Conservation (phyloP, 352 stramenopile species). For the Globisporangium paddicum region DNA sequence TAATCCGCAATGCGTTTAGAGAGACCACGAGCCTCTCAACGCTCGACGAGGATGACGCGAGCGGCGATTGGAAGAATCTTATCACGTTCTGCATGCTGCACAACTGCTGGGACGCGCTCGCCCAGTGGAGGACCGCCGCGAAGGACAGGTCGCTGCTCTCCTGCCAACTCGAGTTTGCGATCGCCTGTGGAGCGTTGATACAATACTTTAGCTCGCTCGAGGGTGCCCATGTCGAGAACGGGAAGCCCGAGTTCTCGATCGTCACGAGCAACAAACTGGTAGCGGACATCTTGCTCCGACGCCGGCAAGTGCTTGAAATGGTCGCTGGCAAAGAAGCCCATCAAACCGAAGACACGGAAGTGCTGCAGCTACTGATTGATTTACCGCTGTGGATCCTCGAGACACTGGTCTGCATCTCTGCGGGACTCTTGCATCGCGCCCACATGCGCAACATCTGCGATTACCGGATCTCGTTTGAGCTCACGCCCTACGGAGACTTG, state of each 20-base stretch:
- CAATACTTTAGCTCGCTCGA: constrained; percentile 42
- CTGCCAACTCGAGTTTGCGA: constrained; percentile 40
- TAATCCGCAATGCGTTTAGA: constrained; percentile 26
- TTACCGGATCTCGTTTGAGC: constrained; percentile 75
- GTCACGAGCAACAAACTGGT: constrained; percentile 38
- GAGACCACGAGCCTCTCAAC: background rate
- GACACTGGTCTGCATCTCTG: constrained; percentile 56
- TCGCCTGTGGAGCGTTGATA: constrained; percentile 34
- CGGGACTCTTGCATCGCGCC: constrained; percentile 63
- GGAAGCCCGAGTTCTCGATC: constrained; percentile 6
- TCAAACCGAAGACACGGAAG: constrained; percentile 10
- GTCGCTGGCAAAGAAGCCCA: constrained; percentile 11
- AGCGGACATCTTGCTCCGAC: constrained; percentile 38
- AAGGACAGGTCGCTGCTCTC: constrained; percentile 18
- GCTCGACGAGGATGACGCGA: constrained; percentile 3
- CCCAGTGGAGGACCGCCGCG: constrained; percentile 25
- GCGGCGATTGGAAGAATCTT: constrained; percentile 30
- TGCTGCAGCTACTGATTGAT: constrained; percentile 33
- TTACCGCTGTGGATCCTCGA: constrained; percentile 70
- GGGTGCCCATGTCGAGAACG: constrained; percentile 4
- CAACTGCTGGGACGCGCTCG: constrained; percentile 49
- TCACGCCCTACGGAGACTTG: constrained; percentile 77
- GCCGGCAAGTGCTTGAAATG: constrained; percentile 23
- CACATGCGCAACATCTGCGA: constrained; percentile 73
- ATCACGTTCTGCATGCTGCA: constrained; percentile 50